Evolutionary conservation across 306 rosid species (phyloP).

Genomic region (Abrus precatorius): DNA sequence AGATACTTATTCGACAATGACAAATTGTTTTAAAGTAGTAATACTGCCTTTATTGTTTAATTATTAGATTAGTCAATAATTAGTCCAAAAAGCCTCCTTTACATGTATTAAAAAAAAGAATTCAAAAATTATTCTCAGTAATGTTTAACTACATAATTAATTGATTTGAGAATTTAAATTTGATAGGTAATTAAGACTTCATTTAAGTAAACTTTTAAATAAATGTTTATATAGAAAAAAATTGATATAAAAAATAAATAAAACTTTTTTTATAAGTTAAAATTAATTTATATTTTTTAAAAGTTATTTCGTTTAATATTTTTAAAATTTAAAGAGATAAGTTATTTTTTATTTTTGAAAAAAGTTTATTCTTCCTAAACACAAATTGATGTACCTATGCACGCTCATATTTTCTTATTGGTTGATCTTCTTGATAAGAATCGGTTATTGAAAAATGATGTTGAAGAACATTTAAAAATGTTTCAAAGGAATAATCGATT

Average conservation of each 20-base stretch:
- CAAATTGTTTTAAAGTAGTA: neutral
- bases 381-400: neutral
- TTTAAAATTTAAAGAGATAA: too few relatives aligned
- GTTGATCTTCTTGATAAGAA: neutral
- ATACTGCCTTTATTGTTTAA: neutral
- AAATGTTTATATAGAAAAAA: too few relatives aligned
- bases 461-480: neutral
- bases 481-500: neutral
- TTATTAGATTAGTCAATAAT: neutral
- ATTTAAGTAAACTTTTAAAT: too few relatives aligned
- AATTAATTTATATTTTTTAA: too few relatives aligned
- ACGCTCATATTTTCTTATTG: neutral
- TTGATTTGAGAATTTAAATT: slow-evolving; percentile 4
- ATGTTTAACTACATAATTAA: neutral
- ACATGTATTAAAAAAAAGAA: neutral
- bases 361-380: neutral
- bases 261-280: too few relatives aligned
- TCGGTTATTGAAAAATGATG: neutral
- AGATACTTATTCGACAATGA: neutral
- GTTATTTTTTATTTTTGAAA: too few relatives aligned
- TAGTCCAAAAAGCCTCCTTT: too few relatives aligned
- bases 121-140: neutral
- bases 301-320: too few relatives aligned
- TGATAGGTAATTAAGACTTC: neutral
- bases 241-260: too few relatives aligned